Evolutionary conservation across 768 basidiomycete genomes (phyloP), one percentile per base, ranked within the genome.

Genomic region (Paxillus rubicundulus): DNA sequence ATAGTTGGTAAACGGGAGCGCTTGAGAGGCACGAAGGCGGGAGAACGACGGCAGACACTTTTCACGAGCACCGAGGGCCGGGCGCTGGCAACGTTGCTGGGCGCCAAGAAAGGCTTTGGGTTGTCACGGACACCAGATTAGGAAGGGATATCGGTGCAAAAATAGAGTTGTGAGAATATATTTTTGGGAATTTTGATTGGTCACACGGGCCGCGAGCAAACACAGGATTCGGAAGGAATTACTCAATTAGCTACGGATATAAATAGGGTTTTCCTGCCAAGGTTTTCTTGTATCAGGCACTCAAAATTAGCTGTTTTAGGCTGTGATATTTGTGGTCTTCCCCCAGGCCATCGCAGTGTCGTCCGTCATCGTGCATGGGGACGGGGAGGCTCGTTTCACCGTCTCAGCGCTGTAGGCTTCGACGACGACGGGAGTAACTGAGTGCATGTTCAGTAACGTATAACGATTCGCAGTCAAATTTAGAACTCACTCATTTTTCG

Each of bases 181-280:
- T 55, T 59, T 54, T 51, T 49, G 30, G 21, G 3, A 37, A 42
- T 46, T 56, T 38, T 64, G 65, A 67, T 65, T 67, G 64, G 62
- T 43, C 49, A 56, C 18, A 28, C 24, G 27, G 28, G 41, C 61
- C 63, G 61, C n/a, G 6, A 24, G 24, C 4, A 50, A 16, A 47
- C 40, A 40, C 60, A 57, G 60, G 52, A 50, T 62, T 49, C 55
- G 58, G 60, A 58, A 47, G 30, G 17, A 38, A 53, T 61, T 55
- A 42, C 59, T 56, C 38, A 21, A 56, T 47, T 54, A 46, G 52
- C 52, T 45, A 52, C 49, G 44, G 52, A 50, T 68, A 68, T 66
- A 67, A 68, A 68, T 68, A 67, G 53, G 9, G 40, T 44, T 57
- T 66, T 61, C 55, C 44, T 66, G 65, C 65, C 65, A 67, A 67